phyloP scores from a whole-genome alignment of 106 monocot genomes.

The Dioscorea zingiberensis region DNA sequence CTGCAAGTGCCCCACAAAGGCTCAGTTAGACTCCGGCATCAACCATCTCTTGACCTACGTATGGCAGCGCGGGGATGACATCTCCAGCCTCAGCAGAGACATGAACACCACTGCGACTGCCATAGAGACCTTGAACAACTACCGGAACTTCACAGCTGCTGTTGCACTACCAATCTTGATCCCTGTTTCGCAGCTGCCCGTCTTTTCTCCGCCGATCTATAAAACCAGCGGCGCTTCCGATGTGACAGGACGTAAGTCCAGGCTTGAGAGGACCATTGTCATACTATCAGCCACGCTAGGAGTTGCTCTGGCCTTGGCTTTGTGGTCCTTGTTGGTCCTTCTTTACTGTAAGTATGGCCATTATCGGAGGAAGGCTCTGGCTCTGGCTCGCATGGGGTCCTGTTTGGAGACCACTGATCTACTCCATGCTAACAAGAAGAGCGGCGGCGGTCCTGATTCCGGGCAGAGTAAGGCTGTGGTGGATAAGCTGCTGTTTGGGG shows the following conservation, averaged over 20 bases:
- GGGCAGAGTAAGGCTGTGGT: neutral
- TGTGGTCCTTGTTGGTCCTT: slow-evolving; percentile 4
- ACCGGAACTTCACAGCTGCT: slow-evolving; percentile 17
- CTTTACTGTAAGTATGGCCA: neutral
- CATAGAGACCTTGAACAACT: slow-evolving; percentile 13
- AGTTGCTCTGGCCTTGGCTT: slow-evolving; percentile 7
- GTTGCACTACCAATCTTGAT: slow-evolving; percentile 21
- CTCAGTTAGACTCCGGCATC: slow-evolving; percentile 14
- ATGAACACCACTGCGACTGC: slow-evolving; percentile 21
- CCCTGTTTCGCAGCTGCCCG: slow-evolving; percentile 20
- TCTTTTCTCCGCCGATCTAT: slow-evolving; percentile 9
- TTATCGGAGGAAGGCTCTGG: neutral
- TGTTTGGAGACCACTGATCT: slow-evolving; percentile 2
- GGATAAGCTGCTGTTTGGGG: slow-evolving; percentile 23
- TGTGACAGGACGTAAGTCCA: neutral
- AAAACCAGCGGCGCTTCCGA: too few relatives aligned
- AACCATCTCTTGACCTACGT: slow-evolving; percentile 30
- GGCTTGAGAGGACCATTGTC: neutral
- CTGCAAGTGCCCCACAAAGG: slow-evolving; percentile 29
- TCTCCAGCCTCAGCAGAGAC: slow-evolving; percentile 14
- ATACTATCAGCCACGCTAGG: neutral
- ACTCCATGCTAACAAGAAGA: slow-evolving; percentile 1
- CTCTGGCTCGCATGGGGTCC: neutral
- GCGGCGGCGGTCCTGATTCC: neutral
- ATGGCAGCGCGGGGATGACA: slow-evolving; percentile 26